Percentiles rank a stretch among this genome's conserved stretches.
These are phyloP conservation scores for Panicum miliaceum DNA, from an alignment of 176 grass and related monocot species.

Conservation along the genomic window DNA sequence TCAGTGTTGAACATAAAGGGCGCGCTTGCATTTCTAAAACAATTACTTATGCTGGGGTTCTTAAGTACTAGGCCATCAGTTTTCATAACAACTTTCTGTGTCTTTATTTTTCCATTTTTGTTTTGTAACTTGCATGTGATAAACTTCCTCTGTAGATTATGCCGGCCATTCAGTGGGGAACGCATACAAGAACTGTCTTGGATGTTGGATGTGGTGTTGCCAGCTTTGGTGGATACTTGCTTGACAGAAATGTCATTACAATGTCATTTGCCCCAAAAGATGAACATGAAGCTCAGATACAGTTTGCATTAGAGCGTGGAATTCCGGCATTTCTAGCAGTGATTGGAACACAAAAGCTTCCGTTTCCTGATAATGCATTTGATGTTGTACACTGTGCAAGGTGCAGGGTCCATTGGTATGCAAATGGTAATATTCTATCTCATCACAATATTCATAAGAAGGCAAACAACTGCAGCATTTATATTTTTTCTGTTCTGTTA, in stretches of 20 bases:
- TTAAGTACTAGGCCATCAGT: conserved; percentile 9
- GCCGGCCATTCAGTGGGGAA: conserved; percentile 70
- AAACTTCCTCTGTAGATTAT: conserved; percentile 58
- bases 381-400: conserved; percentile 88
- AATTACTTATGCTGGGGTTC: not conserved
- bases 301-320: conserved; percentile 90
- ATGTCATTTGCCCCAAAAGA: conserved; percentile 97
- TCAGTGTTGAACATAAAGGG: not conserved
- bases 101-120: not conserved
- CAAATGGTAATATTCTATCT: conserved; percentile 56
- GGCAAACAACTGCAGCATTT: not conserved
- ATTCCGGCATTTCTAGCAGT: conserved; percentile 91
- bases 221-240: conserved; percentile 87
- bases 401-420: conserved; percentile 92
- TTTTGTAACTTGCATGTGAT: conserved; percentile 11
- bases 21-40: not conserved
- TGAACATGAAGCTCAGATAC: conserved; percentile 97
- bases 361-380: conserved; percentile 87
- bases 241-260: conserved; percentile 84
- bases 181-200: conserved; percentile 68
- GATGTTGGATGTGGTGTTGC: conserved; percentile 99
- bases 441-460: conserved; percentile 24
- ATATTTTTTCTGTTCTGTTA: not conserved
- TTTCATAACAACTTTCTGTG: not conserved
- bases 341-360: conserved; percentile 82